A percentile compares a stretch with the other conserved stretches of the same genome.
Evolutionary conservation across 2,329 filamentous ascomycete genomes (phyloP).

Genomic region (Penicillium sp.): DNA sequence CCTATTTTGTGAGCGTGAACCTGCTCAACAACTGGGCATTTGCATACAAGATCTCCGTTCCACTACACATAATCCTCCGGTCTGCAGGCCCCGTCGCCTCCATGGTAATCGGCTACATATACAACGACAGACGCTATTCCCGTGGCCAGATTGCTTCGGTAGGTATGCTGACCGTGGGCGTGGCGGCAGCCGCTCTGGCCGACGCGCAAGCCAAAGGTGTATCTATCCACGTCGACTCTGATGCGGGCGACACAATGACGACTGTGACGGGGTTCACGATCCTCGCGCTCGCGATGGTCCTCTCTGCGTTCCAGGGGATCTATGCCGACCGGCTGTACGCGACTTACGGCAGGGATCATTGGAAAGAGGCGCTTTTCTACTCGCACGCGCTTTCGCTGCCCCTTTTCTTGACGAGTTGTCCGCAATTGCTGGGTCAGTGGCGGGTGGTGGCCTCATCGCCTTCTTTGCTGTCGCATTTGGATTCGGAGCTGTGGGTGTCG

Average conservation of each 20-base stretch:
- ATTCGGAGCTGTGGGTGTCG: background rate
- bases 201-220: constrained; percentile 77
- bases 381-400: constrained; percentile 58
- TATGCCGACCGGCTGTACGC: constrained; percentile 91
- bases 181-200: constrained; percentile 83
- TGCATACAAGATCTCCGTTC: constrained; percentile 92
- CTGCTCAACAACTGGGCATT: constrained; percentile 97
- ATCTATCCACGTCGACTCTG: constrained; percentile 37
- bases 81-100: constrained; percentile 96
- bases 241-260: constrained; percentile 29
- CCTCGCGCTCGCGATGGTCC: constrained; percentile 80
- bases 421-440: constrained; percentile 38
- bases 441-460: constrained; percentile 35
- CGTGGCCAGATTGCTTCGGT: constrained; percentile 78
- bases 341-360: constrained; percentile 75
- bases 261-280: constrained; percentile 68
- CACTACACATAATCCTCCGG: constrained; percentile 92
- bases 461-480: constrained; percentile 27
- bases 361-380: constrained; percentile 96
- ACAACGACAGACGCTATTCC: constrained; percentile 76
- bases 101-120: constrained; percentile 83
- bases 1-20: constrained; percentile 90
- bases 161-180: constrained; percentile 76
- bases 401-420: constrained; percentile 41
- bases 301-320: constrained; percentile 91